Conservation (phyloP, 2,329 filamentous ascomycete species). For the Leptosphaerulina australis region DNA sequence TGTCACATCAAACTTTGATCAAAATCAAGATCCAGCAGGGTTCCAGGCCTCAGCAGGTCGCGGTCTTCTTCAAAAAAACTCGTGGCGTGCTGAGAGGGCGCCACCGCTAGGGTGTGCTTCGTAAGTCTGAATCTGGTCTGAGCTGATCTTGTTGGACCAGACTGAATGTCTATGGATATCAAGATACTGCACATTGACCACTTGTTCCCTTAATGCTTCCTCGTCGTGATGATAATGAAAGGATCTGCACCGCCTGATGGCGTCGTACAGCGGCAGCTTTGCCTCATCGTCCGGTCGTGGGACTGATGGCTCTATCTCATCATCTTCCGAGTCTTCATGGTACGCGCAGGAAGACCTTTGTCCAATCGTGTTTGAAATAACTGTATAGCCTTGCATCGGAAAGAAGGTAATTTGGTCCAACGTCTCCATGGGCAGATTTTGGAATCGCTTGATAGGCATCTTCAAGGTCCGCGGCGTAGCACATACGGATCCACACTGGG, state of each 20-base stretch:
- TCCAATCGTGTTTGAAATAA: not conserved
- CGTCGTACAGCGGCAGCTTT: not conserved
- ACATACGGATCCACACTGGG: conserved; percentile 4
- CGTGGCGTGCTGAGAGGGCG: not conserved
- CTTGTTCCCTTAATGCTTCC: not conserved
- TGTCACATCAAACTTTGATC: too few relatives aligned
- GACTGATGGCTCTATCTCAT: not conserved
- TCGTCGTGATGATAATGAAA: not conserved
- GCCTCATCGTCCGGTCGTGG: not conserved
- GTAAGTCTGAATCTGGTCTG: not conserved
- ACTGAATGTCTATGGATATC: not conserved
- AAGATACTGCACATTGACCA: not conserved
- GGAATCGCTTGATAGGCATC: not conserved
- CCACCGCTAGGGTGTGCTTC: not conserved
- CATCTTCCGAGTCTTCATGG: not conserved
- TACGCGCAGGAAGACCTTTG: not conserved
- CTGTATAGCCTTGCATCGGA: not conserved
- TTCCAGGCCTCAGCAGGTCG: too few relatives aligned
- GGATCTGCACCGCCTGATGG: not conserved
- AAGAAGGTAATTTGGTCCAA: not conserved
- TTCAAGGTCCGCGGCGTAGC: not conserved
- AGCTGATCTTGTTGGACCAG: not conserved
- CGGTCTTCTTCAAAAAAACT: too few relatives aligned
- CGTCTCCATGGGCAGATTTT: not conserved
- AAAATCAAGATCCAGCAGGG: too few relatives aligned